Conservation (phyloP, 1,284 basidiomycete genomes). For the Moesziomyces parantarcticus region DNA sequence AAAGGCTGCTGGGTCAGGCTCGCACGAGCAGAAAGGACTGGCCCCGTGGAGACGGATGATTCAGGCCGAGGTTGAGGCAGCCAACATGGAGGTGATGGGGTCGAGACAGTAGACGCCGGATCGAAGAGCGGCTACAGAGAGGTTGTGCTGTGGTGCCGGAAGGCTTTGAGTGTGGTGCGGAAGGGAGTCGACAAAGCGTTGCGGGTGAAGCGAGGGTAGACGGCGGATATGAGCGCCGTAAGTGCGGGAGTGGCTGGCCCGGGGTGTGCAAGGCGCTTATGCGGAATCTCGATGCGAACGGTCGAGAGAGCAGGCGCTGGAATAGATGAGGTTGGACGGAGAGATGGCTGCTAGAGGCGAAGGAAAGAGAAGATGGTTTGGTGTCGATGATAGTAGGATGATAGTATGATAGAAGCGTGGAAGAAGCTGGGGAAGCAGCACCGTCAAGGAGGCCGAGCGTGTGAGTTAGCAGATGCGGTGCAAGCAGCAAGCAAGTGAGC, state of each 20-base stretch:
- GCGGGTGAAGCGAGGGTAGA: too few species aligned
- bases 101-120: not conserved
- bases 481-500: not conserved
- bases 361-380: too few species aligned
- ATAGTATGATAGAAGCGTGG: not conserved
- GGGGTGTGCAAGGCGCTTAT: conserved; percentile 2
- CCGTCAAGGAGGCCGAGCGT: conserved; percentile 19
- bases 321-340: not conserved
- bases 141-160: not conserved
- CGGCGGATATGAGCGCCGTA: not conserved
- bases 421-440: conserved; percentile 2
- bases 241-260: too few species aligned
- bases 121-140: not conserved
- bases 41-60: not conserved
- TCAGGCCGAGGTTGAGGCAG: conserved; percentile 6
- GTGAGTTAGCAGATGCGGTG: not conserved
- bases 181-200: not conserved
- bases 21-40: too few species aligned
- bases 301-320: conserved; percentile 7
- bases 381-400: conserved; percentile 1
- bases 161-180: conserved; percentile 4
- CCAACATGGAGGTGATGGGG: conserved; percentile 16
- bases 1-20: conserved; percentile 9
- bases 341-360: not conserved
- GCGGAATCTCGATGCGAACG: conserved; percentile 22